phyloP scores from a whole-genome alignment of 495 filamentous ascomycete species.

The Xylaria acuta region DNA sequence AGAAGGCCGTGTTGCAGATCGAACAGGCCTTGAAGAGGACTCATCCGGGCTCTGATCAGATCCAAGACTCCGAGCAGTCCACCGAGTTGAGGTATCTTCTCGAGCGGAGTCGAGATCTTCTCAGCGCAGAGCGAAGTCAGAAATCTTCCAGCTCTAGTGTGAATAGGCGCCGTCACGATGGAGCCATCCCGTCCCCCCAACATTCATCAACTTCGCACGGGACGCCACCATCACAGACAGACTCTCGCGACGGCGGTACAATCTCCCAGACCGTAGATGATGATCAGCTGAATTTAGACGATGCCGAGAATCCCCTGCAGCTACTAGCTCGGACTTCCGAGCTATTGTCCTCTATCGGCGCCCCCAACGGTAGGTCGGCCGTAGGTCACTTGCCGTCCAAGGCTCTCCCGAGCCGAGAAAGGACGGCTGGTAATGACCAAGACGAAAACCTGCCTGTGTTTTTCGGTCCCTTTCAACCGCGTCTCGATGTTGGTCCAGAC shows the following conservation, averaged over 20 bases:
- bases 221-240: slow-evolving; percentile 34
- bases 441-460: slow-evolving; percentile 54
- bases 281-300: slow-evolving; percentile 66
- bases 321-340: slow-evolving; percentile 74
- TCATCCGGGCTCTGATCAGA: slow-evolving; percentile 52
- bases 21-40: slow-evolving; percentile 74
- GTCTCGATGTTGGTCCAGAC: slow-evolving; percentile 64
- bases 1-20: slow-evolving; percentile 75
- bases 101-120: slow-evolving; percentile 51
- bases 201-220: slow-evolving; percentile 39
- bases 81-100: slow-evolving; percentile 63
- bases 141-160: slow-evolving; percentile 27
- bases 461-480: slow-evolving; percentile 66
- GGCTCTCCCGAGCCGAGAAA: slow-evolving; percentile 31
- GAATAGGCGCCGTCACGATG: slow-evolving; percentile 29
- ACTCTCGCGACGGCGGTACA: slow-evolving; percentile 39
- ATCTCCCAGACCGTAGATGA: slow-evolving; percentile 38
- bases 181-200: slow-evolving; percentile 39
- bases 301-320: slow-evolving; percentile 77
- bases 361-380: slow-evolving; percentile 27
- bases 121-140: slow-evolving; percentile 34
- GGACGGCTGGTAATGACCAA: slow-evolving; percentile 31
- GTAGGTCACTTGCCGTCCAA: slow-evolving; percentile 29
- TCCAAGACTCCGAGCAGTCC: slow-evolving; percentile 62
- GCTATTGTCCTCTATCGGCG: slow-evolving; percentile 62